phyloP scores from a whole-genome alignment of 495 filamentous ascomycete species.

The Lophium mytilinum region DNA sequence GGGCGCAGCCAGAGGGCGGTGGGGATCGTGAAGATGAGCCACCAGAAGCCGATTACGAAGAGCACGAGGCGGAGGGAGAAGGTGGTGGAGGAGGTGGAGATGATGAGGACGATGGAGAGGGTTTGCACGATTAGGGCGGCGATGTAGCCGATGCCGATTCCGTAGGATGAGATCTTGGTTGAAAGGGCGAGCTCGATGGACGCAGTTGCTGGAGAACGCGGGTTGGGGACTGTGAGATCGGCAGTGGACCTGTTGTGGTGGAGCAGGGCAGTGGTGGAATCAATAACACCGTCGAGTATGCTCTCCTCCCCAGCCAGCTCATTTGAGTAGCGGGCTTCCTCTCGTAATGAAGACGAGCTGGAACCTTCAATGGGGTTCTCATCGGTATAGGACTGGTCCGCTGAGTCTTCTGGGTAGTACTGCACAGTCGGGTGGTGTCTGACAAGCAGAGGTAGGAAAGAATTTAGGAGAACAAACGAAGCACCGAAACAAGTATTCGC shows the following conservation, averaged over 20 bases:
- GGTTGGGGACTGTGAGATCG: conserved; percentile 20
- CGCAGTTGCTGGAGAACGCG: conserved; percentile 10
- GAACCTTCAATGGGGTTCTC: conserved; percentile 10
- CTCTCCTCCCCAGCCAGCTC: conserved; percentile 16
- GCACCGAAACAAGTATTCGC: conserved; percentile 68
- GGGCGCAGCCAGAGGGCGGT: conserved; percentile 85
- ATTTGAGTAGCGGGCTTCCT: conserved; percentile 12
- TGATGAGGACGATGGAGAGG: conserved; percentile 30
- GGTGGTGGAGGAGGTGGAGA: conserved; percentile 10
- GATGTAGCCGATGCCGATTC: conserved; percentile 37
- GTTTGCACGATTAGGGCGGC: conserved; percentile 35
- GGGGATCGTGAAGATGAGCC: conserved; percentile 85
- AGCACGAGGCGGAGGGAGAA: conserved; percentile 57
- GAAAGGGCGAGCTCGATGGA: conserved; percentile 34
- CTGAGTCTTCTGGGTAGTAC: conserved; percentile 7
- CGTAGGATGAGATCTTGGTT: conserved; percentile 37
- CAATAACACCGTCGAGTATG: conserved; percentile 14
- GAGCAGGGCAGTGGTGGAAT: conserved; percentile 30
- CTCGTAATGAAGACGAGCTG: conserved; percentile 2
- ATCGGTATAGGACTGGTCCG: conserved; percentile 8
- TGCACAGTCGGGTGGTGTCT: conserved; percentile 35
- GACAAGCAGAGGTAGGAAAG: conserved; percentile 40
- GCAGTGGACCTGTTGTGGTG: conserved; percentile 3
- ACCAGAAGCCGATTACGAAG: conserved; percentile 87
- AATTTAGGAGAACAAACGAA: conserved; percentile 40